Conservation (phyloP, 192 early-diverging fungal genomes). For the Entomortierella chlamydospora region DNA sequence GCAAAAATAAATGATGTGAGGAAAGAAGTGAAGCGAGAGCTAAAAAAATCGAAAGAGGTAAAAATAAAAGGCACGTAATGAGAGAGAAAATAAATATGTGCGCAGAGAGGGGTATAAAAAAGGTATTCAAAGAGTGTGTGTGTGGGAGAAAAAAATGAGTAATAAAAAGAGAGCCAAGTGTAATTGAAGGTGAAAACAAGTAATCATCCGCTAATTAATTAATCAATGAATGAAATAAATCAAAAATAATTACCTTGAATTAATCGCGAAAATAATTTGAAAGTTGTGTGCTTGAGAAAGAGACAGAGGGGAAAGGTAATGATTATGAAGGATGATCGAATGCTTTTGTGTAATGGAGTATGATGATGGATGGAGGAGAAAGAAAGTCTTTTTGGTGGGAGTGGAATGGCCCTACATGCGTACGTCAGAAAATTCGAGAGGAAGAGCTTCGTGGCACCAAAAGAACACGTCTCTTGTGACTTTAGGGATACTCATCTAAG, state of each 20-base stretch:
- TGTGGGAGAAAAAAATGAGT: neutral
- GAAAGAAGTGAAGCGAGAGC: neutral
- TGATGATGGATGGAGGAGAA: too few relatives aligned
- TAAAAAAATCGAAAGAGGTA: too few relatives aligned
- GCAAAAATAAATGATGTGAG: neutral
- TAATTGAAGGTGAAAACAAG: neutral
- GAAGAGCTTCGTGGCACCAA: too few relatives aligned
- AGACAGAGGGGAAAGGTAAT: neutral
- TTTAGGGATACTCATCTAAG: too few relatives aligned
- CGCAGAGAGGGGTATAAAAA: too few relatives aligned
- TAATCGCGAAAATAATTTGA: neutral
- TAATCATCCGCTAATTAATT: neutral
- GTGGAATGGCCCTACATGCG: too few relatives aligned
- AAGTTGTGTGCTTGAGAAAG: neutral
- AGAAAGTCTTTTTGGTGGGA: too few relatives aligned
- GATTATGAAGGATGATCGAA: slow-evolving; percentile 1
- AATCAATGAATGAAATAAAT: neutral
- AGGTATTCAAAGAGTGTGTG: too few relatives aligned
- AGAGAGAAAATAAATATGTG: too few relatives aligned
- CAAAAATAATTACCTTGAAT: neutral
- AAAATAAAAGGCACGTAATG: too few relatives aligned
- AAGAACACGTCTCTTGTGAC: too few relatives aligned
- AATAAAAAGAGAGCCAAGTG: neutral
- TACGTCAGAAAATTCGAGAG: too few relatives aligned
- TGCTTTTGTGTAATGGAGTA: neutral